Evolutionary conservation across 2,329 filamentous ascomycete genomes (phyloP).

Genomic region (Exserohilum rostratum): DNA sequence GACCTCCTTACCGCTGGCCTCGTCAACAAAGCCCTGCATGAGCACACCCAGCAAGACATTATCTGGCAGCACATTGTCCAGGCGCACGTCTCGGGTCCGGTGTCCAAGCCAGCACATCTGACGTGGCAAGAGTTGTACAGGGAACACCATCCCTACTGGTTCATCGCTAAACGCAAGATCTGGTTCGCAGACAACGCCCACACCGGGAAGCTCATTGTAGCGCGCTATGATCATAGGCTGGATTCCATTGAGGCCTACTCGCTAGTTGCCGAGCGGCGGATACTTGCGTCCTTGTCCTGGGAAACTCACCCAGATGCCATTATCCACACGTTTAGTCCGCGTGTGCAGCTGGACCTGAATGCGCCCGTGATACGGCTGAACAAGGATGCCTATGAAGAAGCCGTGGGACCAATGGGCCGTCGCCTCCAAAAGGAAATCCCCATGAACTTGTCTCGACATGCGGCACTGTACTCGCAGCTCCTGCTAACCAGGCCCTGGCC

Average conservation of each 20-base stretch:
- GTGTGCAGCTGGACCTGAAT: slow-evolving; percentile 73
- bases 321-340: slow-evolving; percentile 75
- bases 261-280: slow-evolving; percentile 68
- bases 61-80: slow-evolving; percentile 77
- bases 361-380: slow-evolving; percentile 65
- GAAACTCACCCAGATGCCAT: slow-evolving; percentile 67
- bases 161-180: slow-evolving; percentile 76
- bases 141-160: slow-evolving; percentile 82
- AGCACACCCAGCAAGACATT: slow-evolving; percentile 67
- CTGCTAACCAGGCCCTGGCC: slow-evolving; percentile 65
- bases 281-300: slow-evolving; percentile 67
- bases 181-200: slow-evolving; percentile 83
- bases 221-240: slow-evolving; percentile 74
- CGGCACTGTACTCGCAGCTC: slow-evolving; percentile 68
- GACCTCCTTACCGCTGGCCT: slow-evolving; percentile 67
- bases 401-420: slow-evolving; percentile 30
- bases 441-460: slow-evolving; percentile 50
- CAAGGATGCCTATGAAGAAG: slow-evolving; percentile 30
- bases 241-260: slow-evolving; percentile 83
- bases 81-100: slow-evolving; percentile 62
- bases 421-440: slow-evolving; percentile 59
- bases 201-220: slow-evolving; percentile 75
- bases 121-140: slow-evolving; percentile 75
- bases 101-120: slow-evolving; percentile 59
- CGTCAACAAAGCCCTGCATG: slow-evolving; percentile 66